Base-by-base conservation (phyloP, 805 yeast species). In the Komagataella mondaviorum region DNA sequence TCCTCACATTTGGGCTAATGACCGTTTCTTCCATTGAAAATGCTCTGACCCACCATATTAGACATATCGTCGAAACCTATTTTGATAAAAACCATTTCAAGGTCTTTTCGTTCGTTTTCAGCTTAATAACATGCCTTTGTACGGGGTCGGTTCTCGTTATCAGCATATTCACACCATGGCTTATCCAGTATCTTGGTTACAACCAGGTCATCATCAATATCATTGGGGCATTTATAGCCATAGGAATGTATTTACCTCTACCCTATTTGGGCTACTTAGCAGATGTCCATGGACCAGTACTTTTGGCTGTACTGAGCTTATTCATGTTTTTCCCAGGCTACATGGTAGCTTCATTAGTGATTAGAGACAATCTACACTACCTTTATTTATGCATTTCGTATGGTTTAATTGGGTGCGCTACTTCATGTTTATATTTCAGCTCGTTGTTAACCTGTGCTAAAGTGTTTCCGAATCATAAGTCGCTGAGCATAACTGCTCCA, bases 401-500 rank as follows among this genome's bases (percentile, higher is more conserved):
- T 60, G 70, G 72, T 44, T 59, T 77, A 49, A 76, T 85, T 53
- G 93, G 93, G 0, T 68, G 78, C 54, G 88, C 88, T 10, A 85
- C 93, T 0, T 80, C 88, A 6, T 71, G 88, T 6, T 69, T 85
- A 45, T 85, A 82, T 65, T 85, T 85, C 60, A 76, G 85, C 55
- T 77, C 87, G 48, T 67, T 85, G 55, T 65, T 85, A 30, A 85
- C 95, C 1, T 88, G 96, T 67, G 95, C 96, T 2, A 81, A 85
- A 59, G 76, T 89, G n/a, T 86, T 80, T 60, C 95, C 95, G 0
- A 70, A 78, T 45, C 72, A 74, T 48, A 86, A 88, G 53, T 84
- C 95, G 2, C 65, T 91, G 51, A 85, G 96, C 36, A 88, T 91
- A 47, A 84, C 95, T 51, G 75, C 85, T 47, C 99, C 99, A 0